Evolutionary conservation across 2,329 filamentous ascomycete genomes (phyloP), one percentile per base, ranked within the genome.

Genomic region (Trichoderma polysporum): DNA sequence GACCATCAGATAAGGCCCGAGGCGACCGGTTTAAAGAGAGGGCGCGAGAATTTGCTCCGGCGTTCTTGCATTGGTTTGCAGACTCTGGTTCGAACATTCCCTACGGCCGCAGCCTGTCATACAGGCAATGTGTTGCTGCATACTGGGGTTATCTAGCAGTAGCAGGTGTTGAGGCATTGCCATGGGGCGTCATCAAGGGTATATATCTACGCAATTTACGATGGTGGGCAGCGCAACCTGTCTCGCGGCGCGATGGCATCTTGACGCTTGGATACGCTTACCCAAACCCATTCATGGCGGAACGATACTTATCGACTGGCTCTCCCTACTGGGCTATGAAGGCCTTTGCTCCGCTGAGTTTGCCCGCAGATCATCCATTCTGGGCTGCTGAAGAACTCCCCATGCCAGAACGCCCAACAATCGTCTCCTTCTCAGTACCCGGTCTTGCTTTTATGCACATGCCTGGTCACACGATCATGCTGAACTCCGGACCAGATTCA

Each of bases 141-240:
- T 66, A 47, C 27, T 66, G 62, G 62, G 62, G 62, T 4, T 66
- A 66, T 22, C 29, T 66, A 6, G 62, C 62, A 31, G 62, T 66
- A 17, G 62, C 62, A 15, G 62, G 39, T 19, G 53, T 66, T 3
- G 62, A 66, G 37, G 62, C 62, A 45, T 27, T 66, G 17, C 62
- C 62, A 29, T 66, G 62, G 62, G 62, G 62, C 10, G 62, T 66
- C 19, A 66, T 66, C 53, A 66, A 66, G 53, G 62, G 62, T 19
- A 22, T 66, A n/a, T 66, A 59, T 59, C 53, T 66, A 27, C 62
- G 62, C 39, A 66, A 66, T 10, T 31, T 66, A 9, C 62, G 62
- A 27, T 66, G 62, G 62, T 66, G 62, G 62, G 53, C 39, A 12
- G 39, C 52, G 12, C 62, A 66, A 15, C 62, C 62, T 13, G 13